Evolutionary conservation across 345 rosid genomes (phyloP).

Genomic region (Arabidopsis arenosa): DNA sequence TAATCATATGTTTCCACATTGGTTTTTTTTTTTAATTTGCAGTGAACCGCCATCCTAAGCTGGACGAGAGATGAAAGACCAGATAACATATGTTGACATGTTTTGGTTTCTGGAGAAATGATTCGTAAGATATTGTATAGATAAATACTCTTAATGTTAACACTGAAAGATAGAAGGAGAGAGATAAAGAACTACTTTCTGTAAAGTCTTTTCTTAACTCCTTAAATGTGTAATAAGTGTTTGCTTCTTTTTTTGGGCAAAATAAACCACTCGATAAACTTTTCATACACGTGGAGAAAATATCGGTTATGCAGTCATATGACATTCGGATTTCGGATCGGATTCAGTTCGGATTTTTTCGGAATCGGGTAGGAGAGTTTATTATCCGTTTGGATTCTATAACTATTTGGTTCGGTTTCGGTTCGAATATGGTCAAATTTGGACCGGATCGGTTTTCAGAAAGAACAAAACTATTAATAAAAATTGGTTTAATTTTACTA

Average conservation of each 20-base stretch:
- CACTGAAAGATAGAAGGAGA: background rate
- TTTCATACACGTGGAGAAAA: too few species aligned
- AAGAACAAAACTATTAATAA: too few species aligned
- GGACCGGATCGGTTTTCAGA: too few species aligned
- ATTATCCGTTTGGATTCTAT: too few species aligned
- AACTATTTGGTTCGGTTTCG: too few species aligned
- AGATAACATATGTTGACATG: constrained; percentile 5
- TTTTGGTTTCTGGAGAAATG: constrained; percentile 4
- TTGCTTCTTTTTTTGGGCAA: background rate
- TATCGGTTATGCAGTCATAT: background rate
- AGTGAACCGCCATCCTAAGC: constrained; percentile 28
- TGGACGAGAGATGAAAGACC: constrained; percentile 8
- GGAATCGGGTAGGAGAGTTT: too few species aligned
- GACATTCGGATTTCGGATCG: too few species aligned
- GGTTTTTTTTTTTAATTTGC: constrained; percentile 5
- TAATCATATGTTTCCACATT: constrained; percentile 11
- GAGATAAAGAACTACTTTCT: background rate
- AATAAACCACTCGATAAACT: background rate
- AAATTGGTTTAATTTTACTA: too few species aligned
- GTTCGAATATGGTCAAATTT: too few species aligned
- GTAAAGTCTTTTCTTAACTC: background rate
- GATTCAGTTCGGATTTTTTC: too few species aligned
- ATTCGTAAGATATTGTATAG: constrained; percentile 32
- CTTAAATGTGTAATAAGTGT: background rate
- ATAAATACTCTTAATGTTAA: constrained; percentile 8